phyloP scores from a whole-genome alignment of 805 yeast genomes.

The Debaryomyces castellii region DNA sequence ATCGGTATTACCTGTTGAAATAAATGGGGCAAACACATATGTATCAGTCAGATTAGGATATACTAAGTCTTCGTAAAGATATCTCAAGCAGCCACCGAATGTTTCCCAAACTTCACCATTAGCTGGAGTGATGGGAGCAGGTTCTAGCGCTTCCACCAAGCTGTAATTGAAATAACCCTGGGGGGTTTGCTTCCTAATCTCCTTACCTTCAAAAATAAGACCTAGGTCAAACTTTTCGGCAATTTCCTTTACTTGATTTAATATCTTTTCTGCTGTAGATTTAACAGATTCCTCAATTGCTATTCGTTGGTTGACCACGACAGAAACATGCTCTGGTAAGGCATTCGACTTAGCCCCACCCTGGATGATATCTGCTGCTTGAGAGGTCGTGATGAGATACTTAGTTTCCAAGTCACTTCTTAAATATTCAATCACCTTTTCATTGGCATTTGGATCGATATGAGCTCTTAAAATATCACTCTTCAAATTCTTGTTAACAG shows the following conservation, averaged over 20 bases:
- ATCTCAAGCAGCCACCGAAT: conserved; percentile 37
- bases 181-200: conserved; percentile 18
- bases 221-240: conserved; percentile 42
- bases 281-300: conserved; percentile 43
- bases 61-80: conserved; percentile 36
- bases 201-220: conserved; percentile 24
- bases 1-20: conserved; percentile 41
- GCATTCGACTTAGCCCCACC: conserved; percentile 55
- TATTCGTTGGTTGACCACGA: conserved; percentile 45
- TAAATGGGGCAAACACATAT: conserved; percentile 32
- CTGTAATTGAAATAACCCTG: conserved; percentile 34
- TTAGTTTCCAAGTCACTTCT: conserved; percentile 23
- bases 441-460: conserved; percentile 34
- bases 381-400: conserved; percentile 45
- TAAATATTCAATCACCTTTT: conserved; percentile 33
- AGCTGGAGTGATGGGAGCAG: conserved; percentile 39
- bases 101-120: conserved; percentile 31
- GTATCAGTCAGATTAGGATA: conserved; percentile 21
- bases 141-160: conserved; percentile 26
- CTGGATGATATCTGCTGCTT: conserved; percentile 45
- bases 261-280: conserved; percentile 30
- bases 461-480: conserved; percentile 40
- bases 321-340: conserved; percentile 47
- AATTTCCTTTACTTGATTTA: conserved; percentile 26
- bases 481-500: conserved; percentile 30